Evolutionary conservation across 345 rosid species (phyloP).

Genomic region (Sapria himalayana): DNA sequence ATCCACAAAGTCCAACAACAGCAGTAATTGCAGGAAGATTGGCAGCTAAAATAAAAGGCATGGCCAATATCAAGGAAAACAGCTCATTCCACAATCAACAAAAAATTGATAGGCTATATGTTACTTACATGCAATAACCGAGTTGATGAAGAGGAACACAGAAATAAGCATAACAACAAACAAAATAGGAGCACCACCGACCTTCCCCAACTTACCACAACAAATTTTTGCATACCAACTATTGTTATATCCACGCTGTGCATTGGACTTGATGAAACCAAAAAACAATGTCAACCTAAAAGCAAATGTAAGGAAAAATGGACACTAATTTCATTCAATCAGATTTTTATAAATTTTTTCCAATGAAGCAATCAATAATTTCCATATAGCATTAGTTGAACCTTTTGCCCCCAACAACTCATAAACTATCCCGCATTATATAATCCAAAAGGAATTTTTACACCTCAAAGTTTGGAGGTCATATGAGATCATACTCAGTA

Average conservation of each 20-base stretch:
- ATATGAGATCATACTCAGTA: too few species aligned
- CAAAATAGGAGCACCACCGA: conserved; percentile 63
- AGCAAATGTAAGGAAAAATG: too few species aligned
- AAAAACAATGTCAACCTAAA: conserved; percentile 1
- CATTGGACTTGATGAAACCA: conserved; percentile 33
- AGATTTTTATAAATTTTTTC: too few species aligned
- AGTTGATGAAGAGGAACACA: conserved; percentile 47
- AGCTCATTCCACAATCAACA: background rate
- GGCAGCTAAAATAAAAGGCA: conserved; percentile 29
- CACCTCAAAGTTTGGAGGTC: too few species aligned
- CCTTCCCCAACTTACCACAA: conserved; percentile 26
- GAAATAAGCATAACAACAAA: conserved; percentile 23
- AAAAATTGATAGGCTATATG: conserved; percentile 3
- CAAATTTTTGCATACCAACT: conserved; percentile 25
- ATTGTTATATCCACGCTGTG: conserved; percentile 21
- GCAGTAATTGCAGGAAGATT: conserved; percentile 74
- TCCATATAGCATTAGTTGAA: too few species aligned
- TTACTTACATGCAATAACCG: conserved; percentile 44
- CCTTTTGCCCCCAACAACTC: too few species aligned
- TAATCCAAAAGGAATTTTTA: too few species aligned
- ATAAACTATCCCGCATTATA: too few species aligned
- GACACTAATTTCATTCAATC: too few species aligned
- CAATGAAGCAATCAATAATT: too few species aligned
- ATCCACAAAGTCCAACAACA: conserved; percentile 66
- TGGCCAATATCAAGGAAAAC: conserved; percentile 4